Conservation (phyloP, 441 rosid genomes). For the Daphne laureola region DNA sequence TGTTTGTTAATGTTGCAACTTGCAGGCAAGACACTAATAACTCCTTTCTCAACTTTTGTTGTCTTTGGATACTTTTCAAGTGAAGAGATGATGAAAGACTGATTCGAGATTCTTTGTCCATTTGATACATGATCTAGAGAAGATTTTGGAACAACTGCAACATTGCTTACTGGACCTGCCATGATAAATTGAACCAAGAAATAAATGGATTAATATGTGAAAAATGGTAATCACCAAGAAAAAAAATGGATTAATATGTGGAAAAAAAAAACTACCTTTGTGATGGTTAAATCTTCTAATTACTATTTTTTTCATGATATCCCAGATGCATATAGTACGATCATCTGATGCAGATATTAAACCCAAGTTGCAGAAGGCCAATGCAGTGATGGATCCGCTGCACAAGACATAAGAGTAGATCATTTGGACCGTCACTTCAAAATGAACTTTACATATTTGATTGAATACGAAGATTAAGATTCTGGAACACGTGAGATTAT, state of each 20-base stretch:
- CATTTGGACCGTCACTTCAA: conserved; percentile 4
- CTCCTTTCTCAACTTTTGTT: conserved; percentile 16
- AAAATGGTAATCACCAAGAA: too few species aligned
- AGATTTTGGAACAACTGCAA: conserved; percentile 24
- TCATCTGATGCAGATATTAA: conserved; percentile 50
- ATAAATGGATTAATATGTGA: too few species aligned
- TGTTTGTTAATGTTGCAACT: conserved; percentile 13
- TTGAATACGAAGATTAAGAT: too few species aligned
- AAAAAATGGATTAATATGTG: too few species aligned
- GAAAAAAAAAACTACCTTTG: conserved; percentile 24
- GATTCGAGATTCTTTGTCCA: conserved; percentile 21
- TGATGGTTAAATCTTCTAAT: conserved; percentile 28
- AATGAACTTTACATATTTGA: too few species aligned
- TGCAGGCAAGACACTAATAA: conserved; percentile 14
- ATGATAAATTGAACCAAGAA: conserved; percentile 9
- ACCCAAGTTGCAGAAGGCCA: conserved; percentile 27
- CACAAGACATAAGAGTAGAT: conserved; percentile 8
- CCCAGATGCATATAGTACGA: conserved; percentile 45
- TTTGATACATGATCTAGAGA: conserved; percentile 20
- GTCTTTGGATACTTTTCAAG: conserved; percentile 35
- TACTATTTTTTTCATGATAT: conserved; percentile 18
- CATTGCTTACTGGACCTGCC: conserved; percentile 39
- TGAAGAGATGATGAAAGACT: conserved; percentile 18
- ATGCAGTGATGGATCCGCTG: conserved; percentile 42
- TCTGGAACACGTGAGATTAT: too few species aligned